Conservation (phyloP, 2,329 filamentous ascomycete species). For the Gaeumannomyces tritici region DNA sequence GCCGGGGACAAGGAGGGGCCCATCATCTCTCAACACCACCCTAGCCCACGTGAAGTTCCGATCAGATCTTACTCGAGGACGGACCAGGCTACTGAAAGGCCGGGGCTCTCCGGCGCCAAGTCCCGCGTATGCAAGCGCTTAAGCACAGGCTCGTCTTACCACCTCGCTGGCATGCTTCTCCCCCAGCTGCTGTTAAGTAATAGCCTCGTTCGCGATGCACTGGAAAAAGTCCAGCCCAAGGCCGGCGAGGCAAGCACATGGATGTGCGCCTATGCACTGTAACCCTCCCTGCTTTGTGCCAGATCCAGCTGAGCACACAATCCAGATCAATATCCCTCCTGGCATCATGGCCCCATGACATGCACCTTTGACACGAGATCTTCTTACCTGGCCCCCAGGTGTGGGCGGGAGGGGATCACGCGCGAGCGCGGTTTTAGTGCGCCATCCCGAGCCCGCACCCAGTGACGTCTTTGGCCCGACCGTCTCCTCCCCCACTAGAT, state of each 20-base stretch:
- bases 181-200: no score
- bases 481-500: not conserved
- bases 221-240: not conserved
- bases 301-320: not conserved
- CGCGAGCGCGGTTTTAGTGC: not conserved
- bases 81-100: no score
- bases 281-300: not conserved
- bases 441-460: not conserved
- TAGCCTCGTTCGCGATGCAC: no score
- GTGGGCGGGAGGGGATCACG: not conserved
- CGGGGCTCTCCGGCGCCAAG: not conserved
- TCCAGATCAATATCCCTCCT: not conserved
- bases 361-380: not conserved
- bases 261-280: not conserved
- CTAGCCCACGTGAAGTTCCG: not conserved
- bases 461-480: not conserved
- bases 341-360: not conserved
- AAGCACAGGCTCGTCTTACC: not conserved
- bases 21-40: not conserved
- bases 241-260: not conserved
- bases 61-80: not conserved
- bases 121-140: not conserved
- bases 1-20: not conserved
- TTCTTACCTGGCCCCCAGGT: not conserved
- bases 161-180: not conserved